Conservation (phyloP, 2,329 filamentous ascomycete genomes). For the Monosporascus ibericus region DNA sequence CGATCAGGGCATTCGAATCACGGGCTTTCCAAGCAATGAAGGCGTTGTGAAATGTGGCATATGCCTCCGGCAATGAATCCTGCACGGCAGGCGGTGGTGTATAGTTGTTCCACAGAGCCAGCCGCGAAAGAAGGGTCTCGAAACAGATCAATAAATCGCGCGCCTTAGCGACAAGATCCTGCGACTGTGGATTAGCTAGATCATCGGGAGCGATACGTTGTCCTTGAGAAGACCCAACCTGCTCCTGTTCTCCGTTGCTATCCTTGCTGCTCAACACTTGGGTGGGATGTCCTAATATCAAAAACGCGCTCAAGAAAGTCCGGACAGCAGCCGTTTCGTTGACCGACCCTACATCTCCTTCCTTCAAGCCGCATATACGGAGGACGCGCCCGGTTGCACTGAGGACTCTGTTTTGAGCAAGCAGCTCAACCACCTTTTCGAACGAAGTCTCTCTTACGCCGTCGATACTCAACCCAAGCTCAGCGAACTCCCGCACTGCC, state of each 20-base stretch:
- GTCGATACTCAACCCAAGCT: conserved; percentile 64
- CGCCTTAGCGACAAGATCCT: conserved; percentile 72
- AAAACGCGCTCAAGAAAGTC: conserved; percentile 73
- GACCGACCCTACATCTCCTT: conserved; percentile 56
- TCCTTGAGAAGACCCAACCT: conserved; percentile 39
- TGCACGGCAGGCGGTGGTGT: conserved; percentile 57
- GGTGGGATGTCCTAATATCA: conserved; percentile 73
- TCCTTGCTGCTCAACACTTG: conserved; percentile 73
- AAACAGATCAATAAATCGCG: conserved; percentile 73
- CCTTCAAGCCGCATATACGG: conserved; percentile 62
- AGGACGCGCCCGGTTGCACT: conserved; percentile 60
- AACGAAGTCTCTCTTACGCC: conserved; percentile 65
- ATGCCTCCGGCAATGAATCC: conserved; percentile 59
- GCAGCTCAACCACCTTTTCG: conserved; percentile 63
- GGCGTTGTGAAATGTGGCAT: conserved; percentile 69
- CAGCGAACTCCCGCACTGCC: conserved; percentile 58
- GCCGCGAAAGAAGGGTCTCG: conserved; percentile 62
- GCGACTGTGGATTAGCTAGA: conserved; percentile 55
- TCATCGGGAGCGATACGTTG: conserved; percentile 44
- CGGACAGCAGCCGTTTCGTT: conserved; percentile 65
- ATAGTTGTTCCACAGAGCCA: conserved; percentile 61
- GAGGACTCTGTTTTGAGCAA: conserved; percentile 62
- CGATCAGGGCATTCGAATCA: conserved; percentile 70
- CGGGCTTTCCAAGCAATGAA: conserved; percentile 81
- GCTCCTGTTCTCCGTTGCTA: conserved; percentile 53